A percentile compares a stretch with the other conserved stretches of the same genome.
These are phyloP conservation scores for Polyplosphaeria fusca DNA, from an alignment of 495 filamentous ascomycete genomes.

Conservation along the genomic window DNA sequence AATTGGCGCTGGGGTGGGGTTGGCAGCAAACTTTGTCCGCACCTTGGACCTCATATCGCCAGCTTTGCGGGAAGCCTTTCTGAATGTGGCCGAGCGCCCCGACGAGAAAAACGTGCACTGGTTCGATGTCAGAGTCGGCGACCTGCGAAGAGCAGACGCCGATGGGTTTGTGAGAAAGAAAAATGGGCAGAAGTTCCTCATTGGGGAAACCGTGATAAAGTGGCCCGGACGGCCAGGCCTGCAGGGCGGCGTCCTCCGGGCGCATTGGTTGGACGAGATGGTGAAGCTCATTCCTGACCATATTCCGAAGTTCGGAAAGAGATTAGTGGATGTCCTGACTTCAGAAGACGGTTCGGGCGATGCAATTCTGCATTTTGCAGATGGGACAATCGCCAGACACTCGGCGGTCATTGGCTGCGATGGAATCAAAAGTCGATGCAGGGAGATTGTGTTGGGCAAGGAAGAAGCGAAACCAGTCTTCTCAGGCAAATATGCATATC, in stretches of 20 bases:
- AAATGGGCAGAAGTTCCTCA: constrained; percentile 7
- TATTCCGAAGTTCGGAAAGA: constrained; percentile 43
- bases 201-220: constrained; percentile 34
- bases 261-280: constrained; percentile 59
- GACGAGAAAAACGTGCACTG: constrained; percentile 20
- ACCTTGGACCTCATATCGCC: constrained; percentile 55
- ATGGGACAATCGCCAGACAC: constrained; percentile 51
- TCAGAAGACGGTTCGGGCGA: constrained; percentile 34
- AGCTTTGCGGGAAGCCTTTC: constrained; percentile 46
- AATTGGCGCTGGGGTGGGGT: constrained; percentile 62
- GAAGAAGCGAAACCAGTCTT: constrained; percentile 41
- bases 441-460: constrained; percentile 47
- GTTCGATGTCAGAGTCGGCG: constrained; percentile 36
- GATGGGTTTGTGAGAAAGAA: constrained; percentile 18
- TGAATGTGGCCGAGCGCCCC: background rate
- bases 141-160: constrained; percentile 11
- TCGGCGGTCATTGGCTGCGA: constrained; percentile 55
- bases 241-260: constrained; percentile 50
- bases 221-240: constrained; percentile 30
- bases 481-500: constrained; percentile 54
- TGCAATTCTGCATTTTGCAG: constrained; percentile 50
- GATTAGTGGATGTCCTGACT: constrained; percentile 37
- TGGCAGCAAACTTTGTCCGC: constrained; percentile 56
- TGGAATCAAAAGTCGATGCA: constrained; percentile 53
- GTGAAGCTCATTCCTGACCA: constrained; percentile 52